These are phyloP conservation scores for Aspergillus ibericus DNA, from an alignment of 2,329 filamentous ascomycete species.

Conservation along the genomic window DNA sequence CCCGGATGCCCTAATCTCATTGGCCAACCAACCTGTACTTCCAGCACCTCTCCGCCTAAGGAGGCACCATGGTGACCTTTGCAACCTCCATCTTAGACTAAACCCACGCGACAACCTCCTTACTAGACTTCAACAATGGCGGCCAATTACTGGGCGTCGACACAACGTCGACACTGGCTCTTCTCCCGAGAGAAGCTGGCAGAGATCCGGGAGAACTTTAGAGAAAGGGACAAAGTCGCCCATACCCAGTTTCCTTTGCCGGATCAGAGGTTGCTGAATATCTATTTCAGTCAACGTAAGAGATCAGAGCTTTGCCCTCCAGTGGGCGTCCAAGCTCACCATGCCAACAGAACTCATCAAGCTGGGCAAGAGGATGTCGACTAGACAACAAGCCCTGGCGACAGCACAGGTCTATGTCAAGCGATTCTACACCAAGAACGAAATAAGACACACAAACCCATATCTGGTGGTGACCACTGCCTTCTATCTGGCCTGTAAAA, in stretches of 20 bases:
- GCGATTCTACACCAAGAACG: slow-evolving; percentile 86
- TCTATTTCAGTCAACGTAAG: slow-evolving; percentile 89
- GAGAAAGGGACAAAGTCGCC: slow-evolving; percentile 71
- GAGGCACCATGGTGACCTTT: slow-evolving; percentile 11
- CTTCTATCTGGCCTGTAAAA: slow-evolving; percentile 93
- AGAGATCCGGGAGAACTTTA: slow-evolving; percentile 71
- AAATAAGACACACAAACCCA: slow-evolving; percentile 88
- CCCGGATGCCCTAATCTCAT: background rate
- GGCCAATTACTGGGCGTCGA: slow-evolving; percentile 95
- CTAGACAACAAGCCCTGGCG: slow-evolving; percentile 88
- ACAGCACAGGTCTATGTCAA: slow-evolving; percentile 95
- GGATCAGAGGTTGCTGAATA: slow-evolving; percentile 76
- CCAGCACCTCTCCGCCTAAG: background rate
- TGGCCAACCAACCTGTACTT: background rate
- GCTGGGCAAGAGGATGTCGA: slow-evolving; percentile 77
- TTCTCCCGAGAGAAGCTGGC: slow-evolving; percentile 81
- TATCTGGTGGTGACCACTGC: slow-evolving; percentile 92
- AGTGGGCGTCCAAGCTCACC: slow-evolving; percentile 3
- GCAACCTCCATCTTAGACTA: slow-evolving; percentile 5
- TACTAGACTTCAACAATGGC: slow-evolving; percentile 61
- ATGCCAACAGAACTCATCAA: slow-evolving; percentile 67
- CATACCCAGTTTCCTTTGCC: slow-evolving; percentile 80
- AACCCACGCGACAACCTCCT: background rate
- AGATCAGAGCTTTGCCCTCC: slow-evolving; percentile 3
- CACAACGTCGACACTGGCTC: slow-evolving; percentile 85